Base-by-base conservation (phyloP, 2,329 filamentous ascomycete species). In the Lithohypha guttulata region DNA sequence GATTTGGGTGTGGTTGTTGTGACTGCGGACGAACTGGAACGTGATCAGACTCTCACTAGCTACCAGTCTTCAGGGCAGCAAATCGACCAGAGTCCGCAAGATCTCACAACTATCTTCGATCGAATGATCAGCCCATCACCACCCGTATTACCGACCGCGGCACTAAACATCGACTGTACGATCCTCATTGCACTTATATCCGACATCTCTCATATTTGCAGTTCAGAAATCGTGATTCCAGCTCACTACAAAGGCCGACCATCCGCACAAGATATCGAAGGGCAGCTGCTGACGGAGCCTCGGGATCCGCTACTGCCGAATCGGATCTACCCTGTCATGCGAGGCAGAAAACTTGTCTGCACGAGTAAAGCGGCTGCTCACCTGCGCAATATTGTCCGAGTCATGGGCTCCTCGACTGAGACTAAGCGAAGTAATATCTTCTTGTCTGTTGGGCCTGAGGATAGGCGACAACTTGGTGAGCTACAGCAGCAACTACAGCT, bases 181-280 rank as follows among this genome's bases (percentile, higher is more conserved):
- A 73, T 84, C 32, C 67, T 87, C 4, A 69, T 87, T 4, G 81
- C 80, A 3, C 63, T 86, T 2, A 72, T 80, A 1, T 84, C 81
- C 0, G 82, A 87, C 51, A 75, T 86, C 18, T 2, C 79, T 86
- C 53, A 60, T 60, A 22, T 53, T 57, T 40, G 20, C 37, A 2
- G 30, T 49, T 52, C 25, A 60, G 61, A 37, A 44, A 9, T 41
- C 40, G 13, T 26, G 44, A 53, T 59, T 25, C 62, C 30, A 27
- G 15, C 37, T 64, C 19, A 51, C 58, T 2, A 62, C 68, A 31
- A 61, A 69, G 22, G 64, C 68, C n/a, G 66, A 62, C 56, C 68
- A 71, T 49, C 77, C 79, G 48, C 11, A 17, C 64, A 60, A 15
- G 73, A 75, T 29, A 75, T 84, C 34, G 61, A 71, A 35, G 67